Conservation (phyloP, 192 early-diverging fungal genomes). For the Linderina pennispora region DNA sequence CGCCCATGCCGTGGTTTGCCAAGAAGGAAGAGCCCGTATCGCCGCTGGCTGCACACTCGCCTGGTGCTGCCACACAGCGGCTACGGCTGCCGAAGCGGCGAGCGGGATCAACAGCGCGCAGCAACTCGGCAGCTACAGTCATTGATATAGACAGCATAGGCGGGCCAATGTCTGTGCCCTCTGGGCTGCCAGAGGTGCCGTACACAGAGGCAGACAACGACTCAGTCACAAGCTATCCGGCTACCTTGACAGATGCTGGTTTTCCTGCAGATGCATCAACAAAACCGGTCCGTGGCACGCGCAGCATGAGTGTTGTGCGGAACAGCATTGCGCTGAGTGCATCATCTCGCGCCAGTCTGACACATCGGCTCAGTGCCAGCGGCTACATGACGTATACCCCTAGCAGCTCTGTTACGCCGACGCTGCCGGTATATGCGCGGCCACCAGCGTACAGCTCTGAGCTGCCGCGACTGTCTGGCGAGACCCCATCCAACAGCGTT, state of each 20-base stretch:
- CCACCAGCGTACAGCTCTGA: too few species aligned
- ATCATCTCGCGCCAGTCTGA: constrained; percentile 20
- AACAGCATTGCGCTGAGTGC: constrained; percentile 29
- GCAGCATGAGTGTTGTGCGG: constrained; percentile 32
- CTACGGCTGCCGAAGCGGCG: constrained; percentile 43
- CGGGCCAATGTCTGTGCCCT: too few species aligned
- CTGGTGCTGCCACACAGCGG: constrained; percentile 10
- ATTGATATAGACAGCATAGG: too few species aligned
- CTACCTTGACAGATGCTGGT: constrained; percentile 6
- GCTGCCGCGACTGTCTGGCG: too few species aligned
- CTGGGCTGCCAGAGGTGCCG: too few species aligned
- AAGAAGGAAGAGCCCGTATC: constrained; percentile 3
- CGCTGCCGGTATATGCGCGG: too few species aligned
- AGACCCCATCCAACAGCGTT: constrained; percentile 3
- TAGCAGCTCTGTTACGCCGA: constrained; percentile 12
- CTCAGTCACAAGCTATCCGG: constrained; percentile 9
- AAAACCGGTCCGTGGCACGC: constrained; percentile 22
- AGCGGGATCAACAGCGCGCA: constrained; percentile 23
- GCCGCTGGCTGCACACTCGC: not conserved
- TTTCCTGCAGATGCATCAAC: too few species aligned
- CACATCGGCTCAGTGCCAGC: constrained; percentile 31
- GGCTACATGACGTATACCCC: constrained; percentile 5
- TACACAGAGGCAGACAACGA: too few species aligned
- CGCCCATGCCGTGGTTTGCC: constrained; percentile 9
- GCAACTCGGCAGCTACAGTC: constrained; percentile 20